phyloP scores from a whole-genome alignment of 139 green algal genomes.

The Raphidocelis subcapitata region DNA sequence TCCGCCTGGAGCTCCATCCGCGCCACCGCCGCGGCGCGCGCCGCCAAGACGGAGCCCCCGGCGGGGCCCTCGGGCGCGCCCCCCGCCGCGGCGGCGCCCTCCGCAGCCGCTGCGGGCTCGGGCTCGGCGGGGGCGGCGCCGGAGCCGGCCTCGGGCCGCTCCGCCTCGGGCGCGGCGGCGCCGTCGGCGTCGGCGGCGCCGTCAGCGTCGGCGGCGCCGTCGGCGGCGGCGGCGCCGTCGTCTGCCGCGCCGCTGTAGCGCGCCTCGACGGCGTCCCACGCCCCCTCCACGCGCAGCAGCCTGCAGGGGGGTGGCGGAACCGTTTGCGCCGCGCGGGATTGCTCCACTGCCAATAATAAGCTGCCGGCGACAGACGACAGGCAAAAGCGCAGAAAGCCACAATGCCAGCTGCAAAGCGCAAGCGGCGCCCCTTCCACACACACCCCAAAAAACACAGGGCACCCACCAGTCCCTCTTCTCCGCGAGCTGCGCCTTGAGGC shows the following conservation, averaged over 20 bases:
- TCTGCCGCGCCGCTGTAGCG: slow-evolving; percentile 5
- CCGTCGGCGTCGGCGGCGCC: not conserved
- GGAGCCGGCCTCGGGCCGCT: not conserved
- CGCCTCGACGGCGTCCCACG: slow-evolving; percentile 14
- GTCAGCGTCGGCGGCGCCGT: not conserved
- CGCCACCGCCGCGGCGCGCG: not conserved
- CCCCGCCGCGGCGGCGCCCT: not conserved
- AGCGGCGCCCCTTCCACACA: too few relatives aligned
- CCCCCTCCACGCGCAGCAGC: slow-evolving; percentile 26
- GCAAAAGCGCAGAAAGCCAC: too few relatives aligned
- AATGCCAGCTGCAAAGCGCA: too few relatives aligned
- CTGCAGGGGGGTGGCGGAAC: not conserved
- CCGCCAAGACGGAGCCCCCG: not conserved
- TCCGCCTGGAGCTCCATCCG: slow-evolving; percentile 20
- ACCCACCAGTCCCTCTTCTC: slow-evolving; percentile 23
- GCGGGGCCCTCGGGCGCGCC: not conserved
- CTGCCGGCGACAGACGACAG: too few relatives aligned
- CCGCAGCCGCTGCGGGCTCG: not conserved
- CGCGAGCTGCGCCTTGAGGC: slow-evolving; percentile 13
- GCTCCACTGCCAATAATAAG: too few relatives aligned
- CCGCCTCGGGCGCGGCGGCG: not conserved
- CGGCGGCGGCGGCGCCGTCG: not conserved
- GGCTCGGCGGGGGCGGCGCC: not conserved
- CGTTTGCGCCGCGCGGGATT: too few relatives aligned
- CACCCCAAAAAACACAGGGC: too few relatives aligned